Evolutionary conservation across 2,329 filamentous ascomycete genomes (phyloP).

Genomic region (Xylariaceae sp.): DNA sequence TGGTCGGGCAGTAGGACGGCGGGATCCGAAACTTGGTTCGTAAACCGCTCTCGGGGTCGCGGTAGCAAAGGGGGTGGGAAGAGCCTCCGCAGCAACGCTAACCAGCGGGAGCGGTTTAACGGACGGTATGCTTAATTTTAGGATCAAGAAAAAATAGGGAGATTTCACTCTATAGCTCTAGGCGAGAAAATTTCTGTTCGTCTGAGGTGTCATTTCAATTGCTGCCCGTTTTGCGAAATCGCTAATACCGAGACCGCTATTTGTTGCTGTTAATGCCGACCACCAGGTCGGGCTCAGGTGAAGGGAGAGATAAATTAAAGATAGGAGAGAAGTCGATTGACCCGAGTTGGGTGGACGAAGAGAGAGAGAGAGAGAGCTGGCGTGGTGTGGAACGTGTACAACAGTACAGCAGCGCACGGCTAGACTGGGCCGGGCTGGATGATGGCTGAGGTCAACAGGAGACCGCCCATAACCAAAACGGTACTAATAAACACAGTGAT

Average conservation of each 20-base stretch:
- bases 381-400: constrained; percentile 9
- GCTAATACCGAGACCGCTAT: background rate
- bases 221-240: background rate
- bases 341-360: background rate
- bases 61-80: constrained; percentile 5
- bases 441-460: background rate
- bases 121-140: too few relatives aligned
- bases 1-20: constrained; percentile 33
- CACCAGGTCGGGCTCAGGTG: constrained; percentile 5
- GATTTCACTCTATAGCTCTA: constrained; percentile 9
- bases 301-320: constrained; percentile 7
- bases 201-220: background rate
- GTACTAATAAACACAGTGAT: background rate
- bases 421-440: constrained; percentile 7
- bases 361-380: constrained; percentile 1
- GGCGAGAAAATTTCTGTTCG: constrained; percentile 4
- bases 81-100: background rate
- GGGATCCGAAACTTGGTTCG: constrained; percentile 22
- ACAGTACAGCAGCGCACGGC: too few relatives aligned
- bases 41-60: constrained; percentile 5
- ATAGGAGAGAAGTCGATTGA: constrained; percentile 1
- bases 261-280: constrained; percentile 3
- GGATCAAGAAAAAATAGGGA: background rate
- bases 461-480: background rate
- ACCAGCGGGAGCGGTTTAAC: background rate